Evolutionary conservation across 176 grass and related monocot species (phyloP).

Genomic region (Oryza longistaminata): DNA sequence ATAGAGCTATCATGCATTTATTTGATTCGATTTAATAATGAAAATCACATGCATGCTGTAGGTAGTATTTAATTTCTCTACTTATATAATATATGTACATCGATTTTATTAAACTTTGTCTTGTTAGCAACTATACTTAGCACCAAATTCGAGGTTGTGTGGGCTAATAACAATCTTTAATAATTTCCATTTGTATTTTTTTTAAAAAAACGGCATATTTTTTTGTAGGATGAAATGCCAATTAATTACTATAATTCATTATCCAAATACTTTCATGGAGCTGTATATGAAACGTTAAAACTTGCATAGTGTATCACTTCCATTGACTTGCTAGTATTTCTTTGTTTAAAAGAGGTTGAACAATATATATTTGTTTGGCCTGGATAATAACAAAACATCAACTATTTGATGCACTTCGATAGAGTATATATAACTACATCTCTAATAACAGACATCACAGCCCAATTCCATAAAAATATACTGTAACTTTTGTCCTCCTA

Average conservation of each 20-base stretch:
- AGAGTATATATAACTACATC: too few species aligned
- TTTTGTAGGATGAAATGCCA: background rate
- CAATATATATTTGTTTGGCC: background rate
- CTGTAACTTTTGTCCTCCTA: too few species aligned
- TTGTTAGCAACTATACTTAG: background rate
- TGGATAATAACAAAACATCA: too few species aligned
- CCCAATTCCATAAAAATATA: too few species aligned
- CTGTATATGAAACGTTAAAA: background rate
- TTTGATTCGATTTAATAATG: conserved; percentile 48
- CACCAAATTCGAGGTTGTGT: background rate
- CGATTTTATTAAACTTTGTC: background rate
- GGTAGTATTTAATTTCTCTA: conserved; percentile 31
- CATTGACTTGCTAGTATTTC: background rate
- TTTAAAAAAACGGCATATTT: background rate
- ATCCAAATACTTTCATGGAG: background rate
- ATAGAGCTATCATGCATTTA: conserved; percentile 48
- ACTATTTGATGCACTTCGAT: too few species aligned
- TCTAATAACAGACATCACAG: too few species aligned
- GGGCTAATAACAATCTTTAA: background rate
- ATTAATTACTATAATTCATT: background rate
- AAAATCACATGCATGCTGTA: conserved; percentile 35
- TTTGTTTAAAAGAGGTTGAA: background rate
- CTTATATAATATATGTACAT: background rate
- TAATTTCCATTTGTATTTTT: background rate
- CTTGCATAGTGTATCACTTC: background rate